These are phyloP conservation scores for Schwanniomyces polymorphus DNA, from an alignment of 805 yeast species.

Conservation along the genomic window DNA sequence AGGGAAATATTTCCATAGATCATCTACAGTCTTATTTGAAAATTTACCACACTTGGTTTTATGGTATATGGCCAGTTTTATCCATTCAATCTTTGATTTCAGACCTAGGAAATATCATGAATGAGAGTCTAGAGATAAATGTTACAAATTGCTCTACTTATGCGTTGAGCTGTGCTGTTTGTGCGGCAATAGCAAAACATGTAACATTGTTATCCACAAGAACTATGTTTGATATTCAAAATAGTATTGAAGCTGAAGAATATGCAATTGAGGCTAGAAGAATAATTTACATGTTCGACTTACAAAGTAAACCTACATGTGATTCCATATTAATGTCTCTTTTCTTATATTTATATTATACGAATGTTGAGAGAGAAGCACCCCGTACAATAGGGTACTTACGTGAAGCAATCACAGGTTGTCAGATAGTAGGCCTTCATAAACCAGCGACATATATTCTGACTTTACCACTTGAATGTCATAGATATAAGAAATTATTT, in stretches of 20 bases:
- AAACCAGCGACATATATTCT: slow-evolving; percentile 19
- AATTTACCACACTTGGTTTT: no score
- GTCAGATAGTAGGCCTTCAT: slow-evolving; percentile 37
- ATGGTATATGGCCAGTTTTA: no score
- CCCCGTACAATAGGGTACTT: slow-evolving; percentile 30
- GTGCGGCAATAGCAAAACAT: no score
- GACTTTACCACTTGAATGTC: slow-evolving; percentile 11
- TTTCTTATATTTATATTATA: slow-evolving; percentile 34
- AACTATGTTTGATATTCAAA: no score
- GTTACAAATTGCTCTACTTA: no score
- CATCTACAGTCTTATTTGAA: no score
- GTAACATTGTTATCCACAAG: no score
- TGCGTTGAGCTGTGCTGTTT: no score
- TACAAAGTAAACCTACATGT: slow-evolving; percentile 17
- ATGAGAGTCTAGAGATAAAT: background rate
- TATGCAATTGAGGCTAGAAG: no score
- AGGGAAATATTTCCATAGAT: background rate
- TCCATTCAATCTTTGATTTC: slow-evolving; percentile 5
- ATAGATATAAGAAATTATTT: slow-evolving; percentile 21
- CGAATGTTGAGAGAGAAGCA: slow-evolving; percentile 26
- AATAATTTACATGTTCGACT: slow-evolving; percentile 5
- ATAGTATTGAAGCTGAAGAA: background rate
- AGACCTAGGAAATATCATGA: no score
- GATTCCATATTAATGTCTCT: slow-evolving; percentile 33
- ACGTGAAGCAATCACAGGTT: slow-evolving; percentile 37